Base-by-base conservation (phyloP, 305 asterid species). In the Solanum aculeatissimum region DNA sequence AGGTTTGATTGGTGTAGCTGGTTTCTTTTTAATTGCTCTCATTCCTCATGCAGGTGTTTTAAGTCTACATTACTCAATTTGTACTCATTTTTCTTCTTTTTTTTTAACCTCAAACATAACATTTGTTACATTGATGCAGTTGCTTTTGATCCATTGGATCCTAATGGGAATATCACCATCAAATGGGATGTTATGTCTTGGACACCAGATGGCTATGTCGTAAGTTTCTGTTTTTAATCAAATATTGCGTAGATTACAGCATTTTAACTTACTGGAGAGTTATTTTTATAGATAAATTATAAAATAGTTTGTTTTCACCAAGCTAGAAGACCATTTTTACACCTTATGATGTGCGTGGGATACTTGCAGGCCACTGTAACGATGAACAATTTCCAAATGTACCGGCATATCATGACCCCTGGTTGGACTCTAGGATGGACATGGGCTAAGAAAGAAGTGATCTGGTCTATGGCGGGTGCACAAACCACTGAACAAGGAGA, bases 141-240 rank as follows among this genome's bases (percentile, higher is more conserved):
- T 84, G 96, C 96, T 10, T 96, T 92, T 86, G 99, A 96, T 85
- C 98, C 99, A 13, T 82, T 96, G 90, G 99, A 96, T 91, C 99
- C 99, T 5, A 92, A 81, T 60, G 99, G 99, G 80, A 94, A 96
- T 88, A 91, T 96, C 81, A 96, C 99, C 19, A 92, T 96, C 87
- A 96, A 91, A 93, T 96, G 99, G 99, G 99, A 96, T 83, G 70
- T 96, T 14, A 91, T 93, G 94, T 92, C 98, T 54, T 96, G 99
- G 99, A 93, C 98, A 32, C 92, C 98, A 8, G 99, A 96, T 87
- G 99, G 99, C 77, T 95, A 93, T 85, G 97, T 93, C 89, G 98
- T 94, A 45, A 60, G 94, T 84, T 54, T 53, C 6, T 40, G 8
- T 40, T 23, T 80, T 51, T 3, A 40, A 15, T 4, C 25, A 65